Conservation (phyloP, 768 basidiomycete species). For the Termitomyces heimii region DNA sequence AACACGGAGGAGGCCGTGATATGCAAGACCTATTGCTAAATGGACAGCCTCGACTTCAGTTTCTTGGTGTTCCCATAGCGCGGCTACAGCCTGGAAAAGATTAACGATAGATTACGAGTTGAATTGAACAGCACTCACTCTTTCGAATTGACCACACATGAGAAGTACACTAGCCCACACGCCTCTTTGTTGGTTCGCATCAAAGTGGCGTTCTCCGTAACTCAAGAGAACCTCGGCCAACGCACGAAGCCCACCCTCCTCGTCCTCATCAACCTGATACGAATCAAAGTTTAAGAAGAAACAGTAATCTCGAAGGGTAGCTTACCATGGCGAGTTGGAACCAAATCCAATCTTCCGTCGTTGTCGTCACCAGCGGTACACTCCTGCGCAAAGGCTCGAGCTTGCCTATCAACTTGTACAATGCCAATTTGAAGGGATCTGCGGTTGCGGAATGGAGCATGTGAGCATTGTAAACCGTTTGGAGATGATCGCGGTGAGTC, state of each 20-base stretch:
- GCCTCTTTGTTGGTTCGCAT: conserved; percentile 59
- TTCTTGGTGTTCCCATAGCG: conserved; percentile 81
- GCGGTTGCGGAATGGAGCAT: conserved; percentile 84
- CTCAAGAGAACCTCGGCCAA: conserved; percentile 71
- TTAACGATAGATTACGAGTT: not conserved
- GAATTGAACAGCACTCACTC: conserved; percentile 39
- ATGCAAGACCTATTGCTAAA: conserved; percentile 84
- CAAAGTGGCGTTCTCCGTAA: conserved; percentile 81
- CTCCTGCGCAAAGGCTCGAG: conserved; percentile 78
- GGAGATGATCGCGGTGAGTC: conserved; percentile 74
- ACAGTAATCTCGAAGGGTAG: not conserved
- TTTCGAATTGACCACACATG: conserved; percentile 92
- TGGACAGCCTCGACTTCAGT: conserved; percentile 94
- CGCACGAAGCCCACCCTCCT: conserved; percentile 67
- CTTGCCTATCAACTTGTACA: conserved; percentile 94
- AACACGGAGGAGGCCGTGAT: conserved; percentile 87
- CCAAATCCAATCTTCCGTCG: conserved; percentile 99
- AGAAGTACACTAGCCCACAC: conserved; percentile 82
- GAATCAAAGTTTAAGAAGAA: not conserved
- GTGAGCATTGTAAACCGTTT: conserved; percentile 76
- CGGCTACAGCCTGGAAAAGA: conserved; percentile 69
- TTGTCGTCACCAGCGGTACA: conserved; percentile 79
- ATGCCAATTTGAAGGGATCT: conserved; percentile 93
- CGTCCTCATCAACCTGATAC: conserved; percentile 71
- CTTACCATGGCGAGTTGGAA: conserved; percentile 84